phyloP scores from a whole-genome alignment of 2,329 filamentous ascomycete species.

The Stachybotrys echinatus region DNA sequence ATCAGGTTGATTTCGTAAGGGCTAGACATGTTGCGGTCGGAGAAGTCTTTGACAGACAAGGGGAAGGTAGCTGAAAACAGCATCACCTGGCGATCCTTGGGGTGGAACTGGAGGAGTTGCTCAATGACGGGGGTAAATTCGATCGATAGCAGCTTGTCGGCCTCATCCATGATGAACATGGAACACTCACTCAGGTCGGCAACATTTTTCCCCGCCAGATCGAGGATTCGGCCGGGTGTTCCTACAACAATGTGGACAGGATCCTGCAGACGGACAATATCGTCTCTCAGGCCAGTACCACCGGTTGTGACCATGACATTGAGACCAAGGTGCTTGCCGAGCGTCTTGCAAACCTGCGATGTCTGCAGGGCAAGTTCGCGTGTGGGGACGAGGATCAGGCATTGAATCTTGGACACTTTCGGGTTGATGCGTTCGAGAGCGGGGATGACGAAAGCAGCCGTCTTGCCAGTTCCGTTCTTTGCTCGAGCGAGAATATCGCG shows the following conservation, averaged over 20 bases:
- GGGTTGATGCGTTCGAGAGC: conserved; percentile 94
- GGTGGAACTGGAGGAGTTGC: conserved; percentile 89
- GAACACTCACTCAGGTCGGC: conserved; percentile 93
- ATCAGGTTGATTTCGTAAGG: conserved; percentile 99
- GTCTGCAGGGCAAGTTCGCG: conserved; percentile 96
- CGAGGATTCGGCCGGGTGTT: conserved; percentile 91
- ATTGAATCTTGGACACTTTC: conserved; percentile 93
- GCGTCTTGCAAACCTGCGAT: conserved; percentile 97
- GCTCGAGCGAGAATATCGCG: conserved; percentile 93
- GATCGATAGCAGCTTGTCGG: conserved; percentile 92
- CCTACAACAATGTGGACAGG: conserved; percentile 96
- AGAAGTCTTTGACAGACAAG: conserved; percentile 94
- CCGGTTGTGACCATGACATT: conserved; percentile 99
- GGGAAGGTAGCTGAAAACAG: conserved; percentile 98
- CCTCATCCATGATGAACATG: conserved; percentile 99
- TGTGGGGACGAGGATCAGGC: conserved; percentile 91
- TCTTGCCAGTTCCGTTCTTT: conserved; percentile 99
- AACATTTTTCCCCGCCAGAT: conserved; percentile 92
- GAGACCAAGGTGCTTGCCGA: conserved; percentile 93
- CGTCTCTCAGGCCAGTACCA: conserved; percentile 89
- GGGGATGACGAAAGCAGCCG: conserved; percentile 94
- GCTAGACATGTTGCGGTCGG: conserved; percentile 93
- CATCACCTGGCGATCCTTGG: conserved; percentile 98
- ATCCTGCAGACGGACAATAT: conserved; percentile 92
- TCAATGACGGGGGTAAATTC: conserved; percentile 98